Evolutionary conservation across 2,329 filamentous ascomycete genomes (phyloP), one percentile per base, ranked within the genome.

Genomic region (Erysiphe pulchra): DNA sequence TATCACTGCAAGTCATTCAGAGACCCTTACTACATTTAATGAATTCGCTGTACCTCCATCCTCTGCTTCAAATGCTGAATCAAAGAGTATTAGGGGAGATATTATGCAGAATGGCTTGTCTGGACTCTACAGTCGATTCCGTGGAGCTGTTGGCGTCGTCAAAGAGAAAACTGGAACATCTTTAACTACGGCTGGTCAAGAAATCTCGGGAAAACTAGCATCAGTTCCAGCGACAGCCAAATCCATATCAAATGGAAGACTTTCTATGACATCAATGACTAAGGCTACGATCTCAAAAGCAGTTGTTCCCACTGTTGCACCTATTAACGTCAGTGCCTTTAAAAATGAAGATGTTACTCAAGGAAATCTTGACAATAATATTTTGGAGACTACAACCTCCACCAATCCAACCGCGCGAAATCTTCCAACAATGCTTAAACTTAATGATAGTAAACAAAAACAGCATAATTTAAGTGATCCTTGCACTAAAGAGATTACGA

Each of bases 11-110:
- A 92, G 81, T 56, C 80, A 82, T 58, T 81, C 81, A 32, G 80
- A 80, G 50, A 73, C 76, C 32, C 68, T 95, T 42, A 95, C 87
- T 2, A 92, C 85, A 9, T 95, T 95, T 62, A 92, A 92, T 62
- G 86, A 94, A 57, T 86, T 92, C 55, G 81, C 80, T 0, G 70
- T 78, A 1, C 76, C 77, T 5, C 76, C 80, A 0, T 64, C 68
- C 2, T 66, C 70, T 1, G 63, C 72, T 1, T 65, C 69, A 1
- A 62, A 65, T 13, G 61, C 67, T 20, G 84, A 92, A 54, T 73
- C 67, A 48, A 84, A 83, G 58, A 71, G 71, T 9, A 65, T 82
- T 34, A 68, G 77, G 0, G 73, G 75, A 24, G 84, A 92, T 48
- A 61, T 80, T 37, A 74, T 90, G 18, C 82, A 90, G 50, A 81